A percentile compares a stretch with the other conserved stretches of the same genome.
phyloP scores from a whole-genome alignment of 2,329 filamentous ascomycete genomes.

The Lecanosticta acicola region DNA sequence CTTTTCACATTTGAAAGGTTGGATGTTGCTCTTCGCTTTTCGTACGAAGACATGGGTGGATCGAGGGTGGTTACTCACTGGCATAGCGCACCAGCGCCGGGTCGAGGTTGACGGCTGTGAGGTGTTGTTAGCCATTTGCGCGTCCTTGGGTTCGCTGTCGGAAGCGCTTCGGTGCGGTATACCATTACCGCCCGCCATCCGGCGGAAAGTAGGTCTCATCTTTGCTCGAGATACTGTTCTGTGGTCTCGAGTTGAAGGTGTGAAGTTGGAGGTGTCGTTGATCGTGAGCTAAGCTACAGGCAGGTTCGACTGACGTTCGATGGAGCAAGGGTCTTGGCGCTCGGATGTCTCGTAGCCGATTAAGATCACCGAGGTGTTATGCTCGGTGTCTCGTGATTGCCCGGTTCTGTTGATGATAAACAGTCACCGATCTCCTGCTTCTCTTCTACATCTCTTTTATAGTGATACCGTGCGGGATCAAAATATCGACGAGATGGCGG shows the following conservation, averaged over 20 bases:
- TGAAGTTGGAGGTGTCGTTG: no score
- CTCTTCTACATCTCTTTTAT: no score
- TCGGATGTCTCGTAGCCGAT: no score
- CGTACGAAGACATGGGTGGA: constrained; percentile 13
- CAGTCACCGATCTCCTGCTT: no score
- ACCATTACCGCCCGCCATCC: constrained; percentile 37
- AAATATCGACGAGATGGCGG: constrained; percentile 24
- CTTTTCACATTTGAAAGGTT: constrained; percentile 1
- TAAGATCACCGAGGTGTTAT: no score
- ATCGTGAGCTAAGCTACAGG: no score
- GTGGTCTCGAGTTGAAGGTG: constrained; percentile 1
- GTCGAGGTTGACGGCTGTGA: constrained; percentile 46
- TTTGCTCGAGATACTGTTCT: constrained; percentile 12
- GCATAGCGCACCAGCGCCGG: constrained; percentile 54
- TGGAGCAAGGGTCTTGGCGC: no score
- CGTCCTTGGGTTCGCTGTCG: not conserved
- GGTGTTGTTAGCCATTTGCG: constrained; percentile 15
- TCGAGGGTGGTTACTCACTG: constrained; percentile 40
- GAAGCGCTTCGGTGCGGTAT: constrained; percentile 8
- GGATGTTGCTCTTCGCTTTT: not conserved
- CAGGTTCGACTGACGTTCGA: no score
- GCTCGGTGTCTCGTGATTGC: no score
- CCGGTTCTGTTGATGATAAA: no score
- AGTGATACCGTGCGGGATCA: no score
- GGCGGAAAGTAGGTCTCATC: constrained; percentile 29